Percentiles rank a stretch among this genome's conserved stretches.
These are phyloP conservation scores for Heritiera fomes DNA, from an alignment of 345 rosid genomes.

Conservation along the genomic window DNA sequence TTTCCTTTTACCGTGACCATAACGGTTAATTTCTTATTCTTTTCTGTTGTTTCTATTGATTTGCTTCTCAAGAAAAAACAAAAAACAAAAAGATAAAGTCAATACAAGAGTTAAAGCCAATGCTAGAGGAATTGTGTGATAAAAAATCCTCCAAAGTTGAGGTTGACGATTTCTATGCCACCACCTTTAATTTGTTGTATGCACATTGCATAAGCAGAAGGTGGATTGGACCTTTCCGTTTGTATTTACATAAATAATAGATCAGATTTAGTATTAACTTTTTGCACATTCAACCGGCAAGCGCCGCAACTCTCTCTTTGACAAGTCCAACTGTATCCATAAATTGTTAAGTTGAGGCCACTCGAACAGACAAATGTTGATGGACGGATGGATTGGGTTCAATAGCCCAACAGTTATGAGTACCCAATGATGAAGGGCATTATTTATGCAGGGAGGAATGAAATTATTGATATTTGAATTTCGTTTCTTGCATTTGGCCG, in stretches of 20 bases:
- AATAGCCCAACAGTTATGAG: neutral
- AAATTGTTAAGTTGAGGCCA: neutral
- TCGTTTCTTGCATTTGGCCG: neutral
- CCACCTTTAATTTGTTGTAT: neutral
- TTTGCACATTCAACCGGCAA: neutral
- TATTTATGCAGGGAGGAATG: neutral
- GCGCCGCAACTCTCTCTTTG: neutral
- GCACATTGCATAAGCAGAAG: neutral
- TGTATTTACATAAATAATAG: neutral
- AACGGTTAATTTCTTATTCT: constrained; percentile 3
- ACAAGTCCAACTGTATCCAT: neutral
- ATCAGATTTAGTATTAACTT: neutral
- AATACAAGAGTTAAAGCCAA: neutral
- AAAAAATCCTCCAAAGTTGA: neutral
- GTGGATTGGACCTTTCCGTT: neutral
- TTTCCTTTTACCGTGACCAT: neutral
- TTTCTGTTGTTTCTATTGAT: neutral
- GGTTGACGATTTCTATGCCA: neutral
- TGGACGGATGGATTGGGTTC: neutral
- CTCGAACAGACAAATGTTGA: too few relatives aligned
- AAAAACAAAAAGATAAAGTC: neutral
- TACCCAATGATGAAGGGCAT: neutral
- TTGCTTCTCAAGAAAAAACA: neutral
- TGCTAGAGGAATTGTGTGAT: neutral
- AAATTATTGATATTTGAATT: neutral